Base-by-base conservation (phyloP, 257 asterid genomes). In the Catharanthus roseus region DNA sequence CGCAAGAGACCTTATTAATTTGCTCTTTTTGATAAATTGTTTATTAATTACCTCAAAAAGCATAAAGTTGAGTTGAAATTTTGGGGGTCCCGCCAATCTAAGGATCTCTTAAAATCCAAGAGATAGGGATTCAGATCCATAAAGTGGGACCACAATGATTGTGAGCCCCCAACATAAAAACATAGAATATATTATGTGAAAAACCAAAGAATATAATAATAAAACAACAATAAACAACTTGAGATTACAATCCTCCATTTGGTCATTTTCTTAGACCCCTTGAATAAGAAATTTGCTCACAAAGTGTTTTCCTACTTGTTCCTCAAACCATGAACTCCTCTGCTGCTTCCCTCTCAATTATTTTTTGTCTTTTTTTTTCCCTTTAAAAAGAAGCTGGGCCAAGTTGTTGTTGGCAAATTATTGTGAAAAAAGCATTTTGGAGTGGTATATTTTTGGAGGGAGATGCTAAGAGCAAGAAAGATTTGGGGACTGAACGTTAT, bases 251-350 rank as follows among this genome's bases (percentile, higher is more conserved):
- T 71, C 29, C 42, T 23, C 33, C 57, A 10, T 39, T 2, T 53
- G 51, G 39, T 72, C 75, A 47, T 61, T 72, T 72, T 72, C 75
- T 72, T 60, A 33, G 69, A 23, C 39, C 69, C 75, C 47, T n/a
- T 61, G 68, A 72, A 21, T 62, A 11, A 19, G 69, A 61, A 61
- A 41, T 33, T 19, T 45, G 39, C 23, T 11, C 7, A 11, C 19
- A 56, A 24, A 56, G 19, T 26, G 29, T n/a, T 6, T 54, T 26
- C 36, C 53, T 6, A 12, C 13, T 47, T 47, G 19, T 47, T 47
- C 53, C 21, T 47, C 53, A 47, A 47, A 47, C 53, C 21, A 47
- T 47, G 21, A 47, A 47, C 21, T 13, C 21, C 19, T 47, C 21
- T 47, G 21, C 21, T 47, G 21, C 3, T 47, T 21, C 21, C 10